Percentiles rank a stretch among this genome's conserved stretches.
Conservation (phyloP, 441 rosid genomes). For the Syzygium malaccense region DNA sequence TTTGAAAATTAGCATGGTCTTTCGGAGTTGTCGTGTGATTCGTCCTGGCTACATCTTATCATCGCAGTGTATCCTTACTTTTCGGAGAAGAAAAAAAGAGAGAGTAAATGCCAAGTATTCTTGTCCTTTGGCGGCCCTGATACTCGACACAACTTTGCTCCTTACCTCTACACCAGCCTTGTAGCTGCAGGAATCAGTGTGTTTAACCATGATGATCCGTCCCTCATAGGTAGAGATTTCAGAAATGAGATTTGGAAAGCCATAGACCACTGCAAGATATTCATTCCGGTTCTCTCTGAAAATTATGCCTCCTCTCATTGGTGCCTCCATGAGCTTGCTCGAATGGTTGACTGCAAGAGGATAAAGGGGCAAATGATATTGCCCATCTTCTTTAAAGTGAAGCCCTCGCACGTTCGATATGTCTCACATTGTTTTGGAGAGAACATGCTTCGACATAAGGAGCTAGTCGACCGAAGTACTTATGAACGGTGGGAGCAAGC, state of each 20-base stretch:
- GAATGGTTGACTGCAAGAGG: background rate
- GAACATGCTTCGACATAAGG: background rate
- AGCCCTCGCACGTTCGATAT: too few relatives aligned
- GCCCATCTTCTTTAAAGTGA: background rate
- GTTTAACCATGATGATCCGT: background rate
- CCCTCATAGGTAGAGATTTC: background rate
- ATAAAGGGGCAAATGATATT: background rate
- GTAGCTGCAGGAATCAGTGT: background rate
- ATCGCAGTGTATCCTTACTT: too few relatives aligned
- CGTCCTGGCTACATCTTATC: too few relatives aligned
- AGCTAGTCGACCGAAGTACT: background rate
- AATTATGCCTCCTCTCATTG: background rate
- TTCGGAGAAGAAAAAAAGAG: too few relatives aligned
- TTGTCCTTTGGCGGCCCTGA: background rate
- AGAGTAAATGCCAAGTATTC: too few relatives aligned
- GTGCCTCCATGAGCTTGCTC: background rate
- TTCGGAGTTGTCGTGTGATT: too few relatives aligned
- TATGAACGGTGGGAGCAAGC: background rate
- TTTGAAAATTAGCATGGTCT: too few relatives aligned
- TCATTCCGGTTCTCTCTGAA: background rate
- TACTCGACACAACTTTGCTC: background rate
- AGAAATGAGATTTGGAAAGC: background rate
- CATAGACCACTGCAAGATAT: background rate
- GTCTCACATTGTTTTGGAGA: rapidly evolving
- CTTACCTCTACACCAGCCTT: background rate